Conservation (phyloP, 2,329 filamentous ascomycete genomes). For the Colletotrichum shisoi region DNA sequence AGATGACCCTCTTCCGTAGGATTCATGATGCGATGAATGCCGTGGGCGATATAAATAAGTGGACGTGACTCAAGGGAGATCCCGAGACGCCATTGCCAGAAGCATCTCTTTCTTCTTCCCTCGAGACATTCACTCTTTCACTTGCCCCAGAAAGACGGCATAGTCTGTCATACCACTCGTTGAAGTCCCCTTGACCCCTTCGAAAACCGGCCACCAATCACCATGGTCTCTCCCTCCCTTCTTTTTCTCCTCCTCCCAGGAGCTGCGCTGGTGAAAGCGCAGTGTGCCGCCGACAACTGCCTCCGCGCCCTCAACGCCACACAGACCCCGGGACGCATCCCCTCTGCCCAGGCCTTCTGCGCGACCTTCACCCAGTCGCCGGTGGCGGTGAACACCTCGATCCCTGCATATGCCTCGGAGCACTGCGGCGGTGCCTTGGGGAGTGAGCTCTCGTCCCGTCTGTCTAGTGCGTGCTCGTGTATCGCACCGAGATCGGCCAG, state of each 20-base stretch:
- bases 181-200: neutral
- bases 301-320: conserved; percentile 48
- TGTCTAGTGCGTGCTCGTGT: neutral
- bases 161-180: neutral
- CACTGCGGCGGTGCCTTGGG: neutral
- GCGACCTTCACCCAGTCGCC: neutral
- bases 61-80: neutral
- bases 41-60: no score
- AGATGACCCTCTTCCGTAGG: neutral
- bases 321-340: conserved; percentile 45
- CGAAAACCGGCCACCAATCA: neutral
- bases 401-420: neutral
- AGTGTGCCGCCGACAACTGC: conserved; percentile 49
- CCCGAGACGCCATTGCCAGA: neutral
- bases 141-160: neutral
- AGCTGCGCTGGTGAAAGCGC: neutral
- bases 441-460: neutral
- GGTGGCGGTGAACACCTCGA: neutral
- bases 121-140: neutral
- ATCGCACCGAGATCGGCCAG: neutral
- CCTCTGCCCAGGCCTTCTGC: conserved; percentile 42
- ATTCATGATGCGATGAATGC: neutral
- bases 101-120: neutral
- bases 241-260: neutral
- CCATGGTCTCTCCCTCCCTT: neutral